These are phyloP conservation scores for Pythium folliculosum DNA, from an alignment of 352 stramenopile species.

Conservation along the genomic window DNA sequence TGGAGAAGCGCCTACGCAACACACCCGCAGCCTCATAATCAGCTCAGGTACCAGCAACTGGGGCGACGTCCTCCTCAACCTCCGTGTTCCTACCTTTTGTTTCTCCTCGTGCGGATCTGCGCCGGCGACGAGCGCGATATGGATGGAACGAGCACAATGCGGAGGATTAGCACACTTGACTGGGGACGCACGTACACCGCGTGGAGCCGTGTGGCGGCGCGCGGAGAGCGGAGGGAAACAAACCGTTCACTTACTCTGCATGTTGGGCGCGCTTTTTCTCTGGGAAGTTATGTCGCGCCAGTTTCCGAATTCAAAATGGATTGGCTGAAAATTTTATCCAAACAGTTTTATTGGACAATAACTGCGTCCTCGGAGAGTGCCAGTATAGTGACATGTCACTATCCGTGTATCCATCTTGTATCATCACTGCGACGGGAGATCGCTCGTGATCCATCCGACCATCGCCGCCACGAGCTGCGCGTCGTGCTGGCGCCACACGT, in stretches of 20 bases:
- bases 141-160: not conserved
- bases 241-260: constrained; percentile 21
- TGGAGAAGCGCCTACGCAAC: constrained; percentile 56
- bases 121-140: not conserved
- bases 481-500: constrained; percentile 44
- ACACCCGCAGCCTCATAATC: not conserved
- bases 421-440: constrained; percentile 32
- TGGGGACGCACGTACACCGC: too few species aligned
- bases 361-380: not conserved
- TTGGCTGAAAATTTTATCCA: constrained; percentile 1
- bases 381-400: constrained; percentile 10
- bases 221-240: not conserved
- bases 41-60: not conserved
- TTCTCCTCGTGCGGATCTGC: constrained; percentile 86
- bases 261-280: not conserved
- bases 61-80: not conserved
- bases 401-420: not conserved
- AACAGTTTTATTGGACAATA: not conserved
- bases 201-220: too few species aligned
- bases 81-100: constrained; percentile 52
- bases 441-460: constrained; percentile 50
- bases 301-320: constrained; percentile 9
- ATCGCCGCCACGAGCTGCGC: constrained; percentile 49
- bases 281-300: not conserved
- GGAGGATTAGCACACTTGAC: not conserved